Percentiles rank a stretch among this genome's conserved stretches.
phyloP scores from a whole-genome alignment of 139 green algal species.

The Chloropicon primus region DNA sequence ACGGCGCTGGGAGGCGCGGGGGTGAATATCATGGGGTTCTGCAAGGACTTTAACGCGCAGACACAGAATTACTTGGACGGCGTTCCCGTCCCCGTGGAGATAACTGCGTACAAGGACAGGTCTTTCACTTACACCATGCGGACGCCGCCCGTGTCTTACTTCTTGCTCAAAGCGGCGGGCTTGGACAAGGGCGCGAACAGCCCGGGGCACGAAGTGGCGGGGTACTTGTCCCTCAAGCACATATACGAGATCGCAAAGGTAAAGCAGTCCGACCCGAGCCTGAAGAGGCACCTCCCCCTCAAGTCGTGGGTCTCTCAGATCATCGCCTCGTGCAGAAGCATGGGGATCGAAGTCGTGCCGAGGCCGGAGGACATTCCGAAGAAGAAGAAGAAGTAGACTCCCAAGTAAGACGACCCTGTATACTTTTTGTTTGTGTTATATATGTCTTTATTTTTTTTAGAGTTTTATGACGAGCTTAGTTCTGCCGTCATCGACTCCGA shows the following conservation, averaged over 20 bases:
- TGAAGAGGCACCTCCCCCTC: constrained; percentile 38
- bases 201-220: constrained; percentile 63
- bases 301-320: constrained; percentile 56
- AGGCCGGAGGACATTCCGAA: constrained; percentile 10
- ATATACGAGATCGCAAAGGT: constrained; percentile 80
- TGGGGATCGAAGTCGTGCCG: constrained; percentile 76
- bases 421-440: background rate
- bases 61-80: constrained; percentile 51
- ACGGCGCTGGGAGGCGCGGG: constrained; percentile 88
- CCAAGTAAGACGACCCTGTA: too few relatives aligned
- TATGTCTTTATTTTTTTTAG: background rate
- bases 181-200: constrained; percentile 42
- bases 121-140: constrained; percentile 71
- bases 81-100: constrained; percentile 45
- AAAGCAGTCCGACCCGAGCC: constrained; percentile 64
- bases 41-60: constrained; percentile 97
- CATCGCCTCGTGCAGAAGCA: constrained; percentile 64
- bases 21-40: constrained; percentile 98
- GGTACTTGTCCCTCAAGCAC: constrained; percentile 73
- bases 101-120: constrained; percentile 72
- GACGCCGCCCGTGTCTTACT: constrained; percentile 69
- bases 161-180: constrained; percentile 69
- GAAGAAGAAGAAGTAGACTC: background rate
- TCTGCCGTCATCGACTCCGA: background rate
- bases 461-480: background rate